These are phyloP conservation scores for Clavispora santaluciae DNA, from an alignment of 805 yeast genomes.

Conservation along the genomic window DNA sequence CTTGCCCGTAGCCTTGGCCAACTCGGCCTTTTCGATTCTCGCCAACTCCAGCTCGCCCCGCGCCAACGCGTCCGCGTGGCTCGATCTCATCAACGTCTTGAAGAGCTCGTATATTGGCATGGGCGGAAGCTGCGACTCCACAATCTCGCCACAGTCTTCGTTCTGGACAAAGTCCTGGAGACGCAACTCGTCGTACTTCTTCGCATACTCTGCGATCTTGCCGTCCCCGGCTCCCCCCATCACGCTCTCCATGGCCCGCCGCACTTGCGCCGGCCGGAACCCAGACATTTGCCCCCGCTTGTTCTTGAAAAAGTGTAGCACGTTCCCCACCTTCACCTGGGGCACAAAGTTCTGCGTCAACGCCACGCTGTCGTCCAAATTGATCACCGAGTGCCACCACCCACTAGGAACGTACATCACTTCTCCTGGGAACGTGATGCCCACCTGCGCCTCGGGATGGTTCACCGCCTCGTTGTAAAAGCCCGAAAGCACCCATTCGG, in stretches of 20 bases:
- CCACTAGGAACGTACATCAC: conserved; percentile 90
- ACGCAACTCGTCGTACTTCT: conserved; percentile 20
- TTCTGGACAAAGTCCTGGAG: conserved; percentile 25
- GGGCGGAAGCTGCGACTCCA: conserved; percentile 25
- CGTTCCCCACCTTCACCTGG: conserved; percentile 51
- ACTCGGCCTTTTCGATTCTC: conserved; percentile 27
- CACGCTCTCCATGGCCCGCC: conserved; percentile 24
- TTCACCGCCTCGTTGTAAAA: conserved; percentile 66
- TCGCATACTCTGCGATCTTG: conserved; percentile 23
- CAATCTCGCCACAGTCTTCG: conserved; percentile 64
- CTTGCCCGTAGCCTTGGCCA: conserved; percentile 27
- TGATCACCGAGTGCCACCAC: conserved; percentile 97
- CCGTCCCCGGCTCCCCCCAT: conserved; percentile 10
- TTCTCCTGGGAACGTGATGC: conserved; percentile 76
- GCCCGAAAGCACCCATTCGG: conserved; percentile 86
- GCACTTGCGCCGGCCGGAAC: conserved; percentile 56
- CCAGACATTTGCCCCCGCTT: conserved; percentile 76
- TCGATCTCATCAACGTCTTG: conserved; percentile 41
- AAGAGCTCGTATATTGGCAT: conserved; percentile 65
- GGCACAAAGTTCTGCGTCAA: conserved; percentile 89
- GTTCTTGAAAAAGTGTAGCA: conserved; percentile 60
- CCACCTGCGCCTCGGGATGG: conserved; percentile 52
- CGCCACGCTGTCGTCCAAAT: conserved; percentile 77
- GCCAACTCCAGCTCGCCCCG: conserved; percentile 29
- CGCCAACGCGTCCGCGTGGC: conserved; percentile 32